Percentiles rank a stretch among this genome's conserved stretches.
Evolutionary conservation across 345 rosid genomes (phyloP).

Genomic region (rapeseed (Brassica napus)): DNA sequence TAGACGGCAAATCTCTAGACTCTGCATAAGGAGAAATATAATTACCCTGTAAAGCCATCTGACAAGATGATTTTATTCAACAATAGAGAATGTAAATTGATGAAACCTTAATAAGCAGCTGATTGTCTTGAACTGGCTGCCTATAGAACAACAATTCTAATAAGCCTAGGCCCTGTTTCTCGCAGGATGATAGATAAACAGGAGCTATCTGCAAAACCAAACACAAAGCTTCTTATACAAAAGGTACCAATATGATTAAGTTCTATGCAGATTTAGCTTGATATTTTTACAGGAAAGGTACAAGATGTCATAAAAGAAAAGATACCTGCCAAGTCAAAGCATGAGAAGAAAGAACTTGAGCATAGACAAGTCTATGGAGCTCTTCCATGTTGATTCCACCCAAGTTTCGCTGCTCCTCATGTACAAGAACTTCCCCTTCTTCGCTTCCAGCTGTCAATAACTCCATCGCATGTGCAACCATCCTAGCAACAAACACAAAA

Average conservation of each 20-base stretch:
- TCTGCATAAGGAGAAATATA: conserved; percentile 50
- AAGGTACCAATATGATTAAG: no score
- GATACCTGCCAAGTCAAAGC: conserved; percentile 91
- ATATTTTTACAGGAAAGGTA: not conserved
- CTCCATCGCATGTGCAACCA: conserved; percentile 91
- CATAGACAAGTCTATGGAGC: conserved; percentile 89
- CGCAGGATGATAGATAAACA: conserved; percentile 79
- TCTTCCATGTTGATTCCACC: conserved; percentile 86
- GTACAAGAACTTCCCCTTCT: conserved; percentile 72
- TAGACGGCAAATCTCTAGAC: conserved; percentile 83
- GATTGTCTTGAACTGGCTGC: conserved; percentile 72
- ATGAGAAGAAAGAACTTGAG: conserved; percentile 93
- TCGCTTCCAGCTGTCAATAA: conserved; percentile 77
- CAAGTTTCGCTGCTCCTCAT: conserved; percentile 65
- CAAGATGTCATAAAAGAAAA: conserved; percentile 17
- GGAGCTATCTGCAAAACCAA: conserved; percentile 74
- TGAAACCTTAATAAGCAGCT: conserved; percentile 72
- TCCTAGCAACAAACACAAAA: conserved; percentile 54
- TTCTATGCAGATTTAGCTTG: not conserved
- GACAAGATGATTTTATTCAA: no score
- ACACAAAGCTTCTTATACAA: not conserved
- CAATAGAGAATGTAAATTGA: not conserved
- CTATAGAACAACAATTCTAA: conserved; percentile 69
- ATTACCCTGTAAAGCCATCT: conserved; percentile 21
- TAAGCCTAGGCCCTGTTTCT: conserved; percentile 83